Percentiles rank a stretch among this genome's conserved stretches.
Evolutionary conservation across 208 protist species (phyloP).

Genomic region (Borovskyia barvae): DNA sequence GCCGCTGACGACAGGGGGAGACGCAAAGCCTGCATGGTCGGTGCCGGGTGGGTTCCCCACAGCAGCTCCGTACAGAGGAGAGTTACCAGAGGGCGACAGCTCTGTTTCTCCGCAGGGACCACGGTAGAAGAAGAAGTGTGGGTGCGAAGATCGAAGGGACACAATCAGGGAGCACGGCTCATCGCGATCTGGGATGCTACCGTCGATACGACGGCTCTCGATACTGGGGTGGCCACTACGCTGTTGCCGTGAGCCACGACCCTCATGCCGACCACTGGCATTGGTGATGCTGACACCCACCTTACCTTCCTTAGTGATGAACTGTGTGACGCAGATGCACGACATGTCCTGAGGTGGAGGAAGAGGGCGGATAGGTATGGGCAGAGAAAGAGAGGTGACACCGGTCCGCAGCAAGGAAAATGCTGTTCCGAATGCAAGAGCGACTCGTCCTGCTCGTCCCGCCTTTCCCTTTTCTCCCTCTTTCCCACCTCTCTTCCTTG

Average conservation of each 20-base stretch:
- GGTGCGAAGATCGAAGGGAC: constrained; percentile 66
- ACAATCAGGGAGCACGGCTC: constrained; percentile 57
- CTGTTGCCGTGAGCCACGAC: background rate
- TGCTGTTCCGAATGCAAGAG: too few species aligned
- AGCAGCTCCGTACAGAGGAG: background rate
- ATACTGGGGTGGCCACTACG: background rate
- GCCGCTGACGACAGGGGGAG: background rate
- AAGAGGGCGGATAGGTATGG: background rate
- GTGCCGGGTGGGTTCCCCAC: background rate
- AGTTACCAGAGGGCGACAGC: background rate
- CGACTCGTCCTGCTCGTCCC: too few species aligned
- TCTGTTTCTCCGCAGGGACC: background rate
- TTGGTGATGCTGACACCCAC: constrained; percentile 34
- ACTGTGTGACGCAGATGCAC: constrained; percentile 28
- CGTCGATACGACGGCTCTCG: background rate
- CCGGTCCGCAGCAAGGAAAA: too few species aligned
- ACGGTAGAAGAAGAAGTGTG: constrained; percentile 46
- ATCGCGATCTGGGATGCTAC: constrained; percentile 14
- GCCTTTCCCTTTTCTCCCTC: too few species aligned
- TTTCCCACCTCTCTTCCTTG: too few species aligned
- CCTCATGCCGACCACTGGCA: constrained; percentile 18
- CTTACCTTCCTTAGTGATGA: constrained; percentile 29
- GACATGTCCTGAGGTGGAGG: constrained; percentile 17
- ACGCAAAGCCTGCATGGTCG: background rate
- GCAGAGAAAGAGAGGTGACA: constrained; percentile 1